phyloP scores from a whole-genome alignment of 164 flowering plant genomes.

The Stephania cephalantha region DNA sequence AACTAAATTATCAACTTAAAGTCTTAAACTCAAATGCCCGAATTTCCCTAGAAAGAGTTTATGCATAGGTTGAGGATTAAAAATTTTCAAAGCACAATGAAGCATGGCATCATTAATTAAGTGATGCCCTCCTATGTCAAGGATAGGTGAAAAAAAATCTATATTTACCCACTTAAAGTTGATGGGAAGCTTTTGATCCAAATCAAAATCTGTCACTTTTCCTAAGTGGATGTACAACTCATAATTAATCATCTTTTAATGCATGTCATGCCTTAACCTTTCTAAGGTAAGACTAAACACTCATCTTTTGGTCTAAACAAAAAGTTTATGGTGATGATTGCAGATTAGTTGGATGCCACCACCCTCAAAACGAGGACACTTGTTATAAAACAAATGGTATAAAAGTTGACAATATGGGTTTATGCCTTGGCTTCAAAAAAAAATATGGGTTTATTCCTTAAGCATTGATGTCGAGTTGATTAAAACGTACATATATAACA shows the following conservation, averaged over 20 bases:
- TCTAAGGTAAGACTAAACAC: background rate
- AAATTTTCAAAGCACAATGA: background rate
- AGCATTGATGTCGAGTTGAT: background rate
- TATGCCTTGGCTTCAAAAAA: background rate
- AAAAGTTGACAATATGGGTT: background rate
- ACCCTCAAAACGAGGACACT: background rate
- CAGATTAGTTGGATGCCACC: slow-evolving; percentile 2
- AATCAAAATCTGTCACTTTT: background rate
- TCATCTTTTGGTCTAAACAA: background rate
- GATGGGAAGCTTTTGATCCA: background rate
- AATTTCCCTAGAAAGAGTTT: background rate
- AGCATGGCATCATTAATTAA: slow-evolving; percentile 9
- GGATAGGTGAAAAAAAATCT: background rate
- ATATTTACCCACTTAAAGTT: background rate
- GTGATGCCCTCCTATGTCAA: slow-evolving; percentile 2
- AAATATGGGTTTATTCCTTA: background rate
- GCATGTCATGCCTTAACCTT: background rate
- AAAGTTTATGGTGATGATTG: slow-evolving; percentile 1
- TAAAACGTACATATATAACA: background rate
- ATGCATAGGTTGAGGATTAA: background rate
- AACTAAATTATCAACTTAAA: slow-evolving; percentile 3
- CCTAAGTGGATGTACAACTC: slow-evolving; percentile 5
- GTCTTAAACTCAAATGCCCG: slow-evolving; percentile 2
- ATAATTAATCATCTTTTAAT: slow-evolving; percentile 10
- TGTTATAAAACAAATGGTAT: background rate